Conservation (phyloP, 2,329 filamentous ascomycete genomes). For the Chrysoporthe austroafricana region DNA sequence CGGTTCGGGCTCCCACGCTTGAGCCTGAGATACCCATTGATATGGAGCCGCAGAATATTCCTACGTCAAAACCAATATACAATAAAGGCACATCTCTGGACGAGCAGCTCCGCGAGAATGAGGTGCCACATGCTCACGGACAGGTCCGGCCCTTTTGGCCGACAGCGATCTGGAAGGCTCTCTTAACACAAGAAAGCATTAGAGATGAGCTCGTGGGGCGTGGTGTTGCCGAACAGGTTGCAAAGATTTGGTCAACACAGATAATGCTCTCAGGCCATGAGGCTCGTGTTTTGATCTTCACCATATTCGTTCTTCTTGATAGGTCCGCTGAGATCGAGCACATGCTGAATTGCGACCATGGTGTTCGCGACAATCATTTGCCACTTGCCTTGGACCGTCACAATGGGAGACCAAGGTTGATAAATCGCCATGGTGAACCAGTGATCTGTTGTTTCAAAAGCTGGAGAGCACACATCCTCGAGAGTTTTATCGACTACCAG, state of each 20-base stretch:
- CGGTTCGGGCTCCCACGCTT: too few species aligned
- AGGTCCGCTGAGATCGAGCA: neutral
- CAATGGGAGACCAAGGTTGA: neutral
- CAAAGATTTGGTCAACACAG: neutral
- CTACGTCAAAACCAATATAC: neutral
- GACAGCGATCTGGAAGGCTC: neutral
- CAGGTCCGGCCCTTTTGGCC: neutral
- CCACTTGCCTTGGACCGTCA: neutral
- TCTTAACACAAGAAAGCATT: slow-evolving; percentile 5
- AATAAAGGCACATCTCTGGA: neutral
- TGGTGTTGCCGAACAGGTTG: neutral
- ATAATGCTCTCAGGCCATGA: neutral
- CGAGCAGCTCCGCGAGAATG: neutral
- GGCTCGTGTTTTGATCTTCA: neutral
- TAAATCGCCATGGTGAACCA: too few species aligned
- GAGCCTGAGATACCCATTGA: too few species aligned
- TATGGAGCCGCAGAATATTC: too few species aligned
- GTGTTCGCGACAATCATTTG: slow-evolving; percentile 1
- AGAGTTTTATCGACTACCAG: neutral
- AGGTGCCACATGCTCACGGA: neutral
- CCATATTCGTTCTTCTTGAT: neutral
- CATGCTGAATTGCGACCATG: neutral
- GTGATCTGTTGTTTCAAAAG: neutral
- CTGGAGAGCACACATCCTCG: neutral
- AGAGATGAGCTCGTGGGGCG: neutral